These are phyloP conservation scores for Globisporangium rhizosaccharum DNA, from an alignment of 352 stramenopile species.

Conservation along the genomic window DNA sequence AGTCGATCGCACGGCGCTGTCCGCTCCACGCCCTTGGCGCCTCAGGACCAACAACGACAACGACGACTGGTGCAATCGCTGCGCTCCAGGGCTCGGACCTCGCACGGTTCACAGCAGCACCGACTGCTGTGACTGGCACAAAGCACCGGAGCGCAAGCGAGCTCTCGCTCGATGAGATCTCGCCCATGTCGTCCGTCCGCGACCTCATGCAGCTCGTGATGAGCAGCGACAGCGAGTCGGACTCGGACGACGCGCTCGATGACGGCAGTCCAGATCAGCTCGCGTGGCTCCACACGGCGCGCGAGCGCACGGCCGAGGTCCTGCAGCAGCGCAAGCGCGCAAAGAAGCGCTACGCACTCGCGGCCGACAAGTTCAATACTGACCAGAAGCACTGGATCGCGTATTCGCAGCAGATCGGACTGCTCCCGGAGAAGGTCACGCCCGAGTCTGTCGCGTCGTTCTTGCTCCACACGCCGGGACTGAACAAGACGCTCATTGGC, in stretches of 20 bases:
- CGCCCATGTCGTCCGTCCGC: conserved; percentile 75
- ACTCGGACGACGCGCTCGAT: conserved; percentile 41
- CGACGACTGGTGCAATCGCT: conserved; percentile 27
- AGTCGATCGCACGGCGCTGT: conserved; percentile 89
- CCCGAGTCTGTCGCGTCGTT: conserved; percentile 89
- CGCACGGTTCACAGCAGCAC: conserved; percentile 49
- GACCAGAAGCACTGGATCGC: conserved; percentile 90
- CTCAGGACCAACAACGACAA: conserved; percentile 3
- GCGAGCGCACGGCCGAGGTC: conserved; percentile 82
- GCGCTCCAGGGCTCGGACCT: conserved; percentile 63
- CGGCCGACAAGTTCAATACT: conserved; percentile 94
- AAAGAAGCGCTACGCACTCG: conserved; percentile 88
- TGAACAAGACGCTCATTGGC: conserved; percentile 93
- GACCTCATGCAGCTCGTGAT: conserved; percentile 84
- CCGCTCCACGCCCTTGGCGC: conserved; percentile 31
- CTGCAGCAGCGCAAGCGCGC: conserved; percentile 89
- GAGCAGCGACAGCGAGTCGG: conserved; percentile 73
- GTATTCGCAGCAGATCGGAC: conserved; percentile 82
- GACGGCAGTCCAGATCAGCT: conserved; percentile 34
- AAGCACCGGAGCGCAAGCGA: conserved; percentile 24
- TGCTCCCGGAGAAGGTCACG: conserved; percentile 82
- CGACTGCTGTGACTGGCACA: conserved; percentile 6
- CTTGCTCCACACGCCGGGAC: conserved; percentile 89
- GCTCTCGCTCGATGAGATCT: conserved; percentile 70
- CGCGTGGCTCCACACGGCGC: conserved; percentile 77